Base-by-base conservation (phyloP, 345 rosid species). In the Eucalyptus erythrocorys region DNA sequence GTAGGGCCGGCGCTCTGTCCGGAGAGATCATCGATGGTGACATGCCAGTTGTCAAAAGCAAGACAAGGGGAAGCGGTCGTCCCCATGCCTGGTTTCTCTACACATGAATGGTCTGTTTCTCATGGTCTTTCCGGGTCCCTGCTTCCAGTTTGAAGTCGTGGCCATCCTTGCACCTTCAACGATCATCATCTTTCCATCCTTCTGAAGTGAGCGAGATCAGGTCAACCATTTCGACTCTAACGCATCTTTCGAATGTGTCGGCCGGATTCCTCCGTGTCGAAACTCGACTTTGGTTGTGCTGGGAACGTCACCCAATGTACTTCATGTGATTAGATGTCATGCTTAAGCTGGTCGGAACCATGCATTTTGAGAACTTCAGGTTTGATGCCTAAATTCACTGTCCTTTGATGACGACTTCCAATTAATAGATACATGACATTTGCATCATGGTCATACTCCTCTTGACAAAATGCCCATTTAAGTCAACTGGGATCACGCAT, bases 281-380 rank as follows among this genome's bases (percentile, higher is more conserved):
- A 27, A 59, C 66, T 59, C 1, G 7, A 59, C 6, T 27, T 59
- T 6, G 66, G 7, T 59, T 6, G 32, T 59, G 66, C 0, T 1
- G 4, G 16, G 32, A 59, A 59, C 32, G 5, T 59, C 16, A 0
- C 32, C 68, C 2, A 15, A 59, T 3, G 68, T 27, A 27, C 61
- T 55, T 55, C 30, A 4, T 1, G 27, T 24, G 61, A 55, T 22
- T 30, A 16, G 76, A 64, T 64, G 76, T 32, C 40, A 11, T 0
- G 37, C 32, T 64, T n/a, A 14, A 64, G 37, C 0, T 4, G 21
- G 16, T 64, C 5, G 5, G 1, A 21, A 64, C 1, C 40, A 3
- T 64, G 76, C 37, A 64, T 64, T 64, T n/a, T 7, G 76, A 64
- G 21, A 26, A n/a, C 32, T 64, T 64, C 5, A 0, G 1, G 1